Evolutionary conservation across 306 rosid genomes (phyloP), one percentile per base, ranked within the genome.

Genomic region (Clitoria ternatea): DNA sequence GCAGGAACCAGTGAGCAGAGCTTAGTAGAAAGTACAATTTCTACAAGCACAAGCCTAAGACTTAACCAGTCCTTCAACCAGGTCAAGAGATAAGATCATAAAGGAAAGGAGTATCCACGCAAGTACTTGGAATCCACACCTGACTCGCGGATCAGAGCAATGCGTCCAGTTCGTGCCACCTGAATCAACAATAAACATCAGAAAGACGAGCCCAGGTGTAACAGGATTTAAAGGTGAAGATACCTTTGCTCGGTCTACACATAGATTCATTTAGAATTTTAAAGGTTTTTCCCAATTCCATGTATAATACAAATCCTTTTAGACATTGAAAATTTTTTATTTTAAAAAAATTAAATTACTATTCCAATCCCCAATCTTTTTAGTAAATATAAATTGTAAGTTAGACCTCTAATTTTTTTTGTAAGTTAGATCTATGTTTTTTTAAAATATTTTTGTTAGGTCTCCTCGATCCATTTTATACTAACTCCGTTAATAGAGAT

Each of bases 141-240:
- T 7, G 92, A 91, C 57, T 86, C 92, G 0, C 97, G 96, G 60
- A 83, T 49, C 13, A 91, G 78, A 10, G 92, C 96, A 70, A 88
- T 72, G 44, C 96, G 86, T 66, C 97, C 97, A 1, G 97, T 91
- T 61, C 97, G 83, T 22, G 97, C 97, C 77, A 91, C 97, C 97
- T 91, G 70, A 76, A 61, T 26, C 66, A 44, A 55, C 18, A 50
- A 52, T 4, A 37, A 48, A 59, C 26, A 33, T 71, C 17, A 24
- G 14, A 27, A 71, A 62, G 4, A 55, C 18, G 15, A 20, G 44
- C 22, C 4, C 11, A 47, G 32, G 17, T 20, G 17, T 18, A 6
- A 65, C 18, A 52, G 22, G 33, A 65, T 20, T 19, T 20, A 19
- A 22, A 20, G 32, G 57, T 20, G 7, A 10, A 24, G 12, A 53